Conservation (phyloP, 2,329 filamentous ascomycete genomes). For the Aquanectria penicillioides region DNA sequence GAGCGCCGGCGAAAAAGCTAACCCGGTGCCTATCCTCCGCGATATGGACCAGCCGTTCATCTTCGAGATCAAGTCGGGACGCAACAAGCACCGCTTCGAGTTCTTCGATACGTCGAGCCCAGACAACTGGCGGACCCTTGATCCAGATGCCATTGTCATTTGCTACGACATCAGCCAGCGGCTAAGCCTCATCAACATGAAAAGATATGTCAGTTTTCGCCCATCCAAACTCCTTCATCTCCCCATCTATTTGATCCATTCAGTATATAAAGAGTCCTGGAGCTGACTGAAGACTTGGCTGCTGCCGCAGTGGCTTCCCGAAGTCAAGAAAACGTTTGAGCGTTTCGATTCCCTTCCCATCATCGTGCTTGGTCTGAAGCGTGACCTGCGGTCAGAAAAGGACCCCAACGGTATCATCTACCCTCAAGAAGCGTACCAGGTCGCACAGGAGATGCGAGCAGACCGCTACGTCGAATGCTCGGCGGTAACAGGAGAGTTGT, state of each 20-base stretch:
- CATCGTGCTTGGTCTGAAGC: slow-evolving; percentile 68
- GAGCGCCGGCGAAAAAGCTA: slow-evolving; percentile 55
- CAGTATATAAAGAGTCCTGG: not conserved
- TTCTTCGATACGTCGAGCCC: slow-evolving; percentile 70
- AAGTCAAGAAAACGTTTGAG: slow-evolving; percentile 60
- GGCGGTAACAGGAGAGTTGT: slow-evolving; percentile 67
- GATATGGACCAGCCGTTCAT: slow-evolving; percentile 70
- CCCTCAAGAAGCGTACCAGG: slow-evolving; percentile 67
- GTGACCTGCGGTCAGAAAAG: slow-evolving; percentile 66
- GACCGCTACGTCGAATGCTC: slow-evolving; percentile 74
- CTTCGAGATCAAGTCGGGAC: slow-evolving; percentile 60
- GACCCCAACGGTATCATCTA: slow-evolving; percentile 70
- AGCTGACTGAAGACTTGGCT: slow-evolving; percentile 4
- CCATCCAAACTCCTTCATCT: not conserved
- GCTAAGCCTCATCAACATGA: slow-evolving; percentile 66
- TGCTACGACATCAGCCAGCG: slow-evolving; percentile 72
- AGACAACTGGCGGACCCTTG: slow-evolving; percentile 66
- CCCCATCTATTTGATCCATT: not conserved
- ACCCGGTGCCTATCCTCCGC: slow-evolving; percentile 59
- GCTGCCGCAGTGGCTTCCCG: slow-evolving; percentile 63
- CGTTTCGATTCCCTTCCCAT: slow-evolving; percentile 61
- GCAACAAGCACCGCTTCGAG: slow-evolving; percentile 60
- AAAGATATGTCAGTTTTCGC: slow-evolving; percentile 59
- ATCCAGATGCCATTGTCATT: slow-evolving; percentile 66
- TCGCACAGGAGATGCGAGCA: slow-evolving; percentile 66